Evolutionary conservation across 805 yeast species (phyloP).

Genomic region (Torulaspora indica): DNA sequence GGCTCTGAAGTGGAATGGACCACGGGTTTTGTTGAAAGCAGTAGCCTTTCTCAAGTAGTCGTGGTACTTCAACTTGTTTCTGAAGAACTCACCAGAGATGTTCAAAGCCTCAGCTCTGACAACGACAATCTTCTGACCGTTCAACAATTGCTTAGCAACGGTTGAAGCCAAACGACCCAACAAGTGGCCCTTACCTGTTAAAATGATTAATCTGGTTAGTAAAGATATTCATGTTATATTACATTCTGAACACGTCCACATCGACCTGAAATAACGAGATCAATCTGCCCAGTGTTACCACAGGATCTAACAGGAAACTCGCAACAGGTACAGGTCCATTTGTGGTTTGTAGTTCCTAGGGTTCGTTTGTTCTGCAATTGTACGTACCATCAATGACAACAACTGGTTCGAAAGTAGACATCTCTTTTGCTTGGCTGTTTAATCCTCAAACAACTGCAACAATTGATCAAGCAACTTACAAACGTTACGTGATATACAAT

Average conservation of each 20-base stretch:
- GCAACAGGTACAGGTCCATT: not conserved
- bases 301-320: not conserved
- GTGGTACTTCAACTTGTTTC: conserved; percentile 99
- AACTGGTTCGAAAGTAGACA: conserved; percentile 84
- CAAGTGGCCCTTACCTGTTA: conserved; percentile 90
- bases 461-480: conserved; percentile 1
- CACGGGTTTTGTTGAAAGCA: conserved; percentile 96
- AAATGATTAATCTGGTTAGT: conserved; percentile 13
- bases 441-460: conserved; percentile 11
- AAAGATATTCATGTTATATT: not conserved
- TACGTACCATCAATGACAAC: conserved; percentile 93
- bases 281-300: not conserved
- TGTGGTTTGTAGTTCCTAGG: not conserved
- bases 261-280: not conserved
- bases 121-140: conserved; percentile 96
- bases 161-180: conserved; percentile 99
- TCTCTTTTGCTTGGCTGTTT: conserved; percentile 34
- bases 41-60: conserved; percentile 99
- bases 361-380: not conserved
- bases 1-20: conserved; percentile 99
- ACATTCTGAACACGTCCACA: not conserved
- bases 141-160: conserved; percentile 96
- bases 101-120: conserved; percentile 97
- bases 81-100: conserved; percentile 99
- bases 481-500: conserved; percentile 2